phyloP scores from a whole-genome alignment of 139 green algal species.

The Edaphochlamys debaryana region DNA sequence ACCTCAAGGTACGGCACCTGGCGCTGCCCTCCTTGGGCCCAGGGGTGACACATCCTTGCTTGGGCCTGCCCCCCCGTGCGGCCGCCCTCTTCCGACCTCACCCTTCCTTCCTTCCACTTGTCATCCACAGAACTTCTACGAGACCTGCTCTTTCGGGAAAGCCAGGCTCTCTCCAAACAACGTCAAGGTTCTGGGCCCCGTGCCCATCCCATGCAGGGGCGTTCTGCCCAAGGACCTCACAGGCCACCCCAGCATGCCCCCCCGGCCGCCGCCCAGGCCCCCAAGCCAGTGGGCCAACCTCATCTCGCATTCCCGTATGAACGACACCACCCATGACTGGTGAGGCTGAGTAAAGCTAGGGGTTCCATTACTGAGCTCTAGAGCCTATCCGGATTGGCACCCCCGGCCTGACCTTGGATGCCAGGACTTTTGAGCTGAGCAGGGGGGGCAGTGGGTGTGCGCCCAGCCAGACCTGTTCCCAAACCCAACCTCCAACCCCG shows the following conservation, averaged over 20 bases:
- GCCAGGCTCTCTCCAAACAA: neutral
- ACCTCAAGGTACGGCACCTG: neutral
- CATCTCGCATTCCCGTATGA: neutral
- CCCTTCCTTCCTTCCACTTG: neutral
- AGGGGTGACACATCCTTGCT: too few relatives aligned
- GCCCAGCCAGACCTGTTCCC: too few relatives aligned
- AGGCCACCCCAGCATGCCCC: neutral
- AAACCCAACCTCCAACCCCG: too few relatives aligned
- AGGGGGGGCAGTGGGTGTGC: too few relatives aligned
- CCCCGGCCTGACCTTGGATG: too few relatives aligned
- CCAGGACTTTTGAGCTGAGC: too few relatives aligned
- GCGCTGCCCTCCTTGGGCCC: too few relatives aligned
- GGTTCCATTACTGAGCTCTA: too few relatives aligned
- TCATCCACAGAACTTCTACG: slow-evolving; percentile 4
- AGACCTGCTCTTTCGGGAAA: neutral
- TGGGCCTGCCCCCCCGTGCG: too few relatives aligned
- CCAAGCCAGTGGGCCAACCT: neutral
- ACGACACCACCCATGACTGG: neutral
- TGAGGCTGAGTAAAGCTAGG: too few relatives aligned
- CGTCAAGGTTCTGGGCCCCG: neutral
- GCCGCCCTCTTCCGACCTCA: neutral
- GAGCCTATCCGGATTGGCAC: too few relatives aligned
- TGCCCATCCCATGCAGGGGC: neutral
- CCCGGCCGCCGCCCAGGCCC: too few relatives aligned
- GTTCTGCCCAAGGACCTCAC: neutral